Conservation (phyloP, 176 grass and related monocot species). For the Melocanna baccifera region DNA sequence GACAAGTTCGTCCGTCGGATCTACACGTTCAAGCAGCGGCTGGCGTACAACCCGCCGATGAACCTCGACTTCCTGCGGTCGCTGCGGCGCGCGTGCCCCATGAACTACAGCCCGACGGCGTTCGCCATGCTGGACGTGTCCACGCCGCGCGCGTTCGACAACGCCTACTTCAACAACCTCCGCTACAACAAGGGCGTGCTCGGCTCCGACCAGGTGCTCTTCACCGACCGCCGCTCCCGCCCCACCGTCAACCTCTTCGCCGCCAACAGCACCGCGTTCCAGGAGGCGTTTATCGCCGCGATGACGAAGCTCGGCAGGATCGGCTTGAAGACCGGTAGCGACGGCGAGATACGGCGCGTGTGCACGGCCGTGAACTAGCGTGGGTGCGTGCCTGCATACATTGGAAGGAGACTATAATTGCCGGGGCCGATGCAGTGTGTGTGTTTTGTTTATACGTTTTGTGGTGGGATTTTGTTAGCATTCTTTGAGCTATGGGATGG, state of each 20-base stretch:
- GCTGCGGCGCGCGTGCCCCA: conserved; percentile 53
- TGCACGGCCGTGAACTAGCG: conserved; percentile 63
- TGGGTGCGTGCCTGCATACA: neutral
- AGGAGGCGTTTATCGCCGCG: conserved; percentile 56
- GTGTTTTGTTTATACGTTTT: conserved; percentile 10
- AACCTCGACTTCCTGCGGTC: conserved; percentile 64
- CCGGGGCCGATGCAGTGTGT: neutral
- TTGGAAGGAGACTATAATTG: neutral
- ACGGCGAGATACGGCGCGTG: conserved; percentile 66
- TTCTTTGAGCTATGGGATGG: conserved; percentile 27
- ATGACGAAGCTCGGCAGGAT: conserved; percentile 64
- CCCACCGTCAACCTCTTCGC: conserved; percentile 68
- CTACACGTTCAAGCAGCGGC: conserved; percentile 68
- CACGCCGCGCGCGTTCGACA: conserved; percentile 68
- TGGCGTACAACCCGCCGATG: conserved; percentile 69
- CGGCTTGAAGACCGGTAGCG: conserved; percentile 53
- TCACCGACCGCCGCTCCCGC: conserved; percentile 65
- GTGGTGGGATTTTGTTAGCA: conserved; percentile 19
- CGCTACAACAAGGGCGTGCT: conserved; percentile 69
- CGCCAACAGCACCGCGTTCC: conserved; percentile 61
- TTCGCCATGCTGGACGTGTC: conserved; percentile 53
- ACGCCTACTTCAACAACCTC: conserved; percentile 80
- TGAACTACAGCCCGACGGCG: conserved; percentile 41
- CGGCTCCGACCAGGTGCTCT: conserved; percentile 72
- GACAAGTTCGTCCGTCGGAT: conserved; percentile 82